These are phyloP conservation scores for Globisporangium cystogenes DNA, from an alignment of 352 stramenopile species.

Conservation along the genomic window DNA sequence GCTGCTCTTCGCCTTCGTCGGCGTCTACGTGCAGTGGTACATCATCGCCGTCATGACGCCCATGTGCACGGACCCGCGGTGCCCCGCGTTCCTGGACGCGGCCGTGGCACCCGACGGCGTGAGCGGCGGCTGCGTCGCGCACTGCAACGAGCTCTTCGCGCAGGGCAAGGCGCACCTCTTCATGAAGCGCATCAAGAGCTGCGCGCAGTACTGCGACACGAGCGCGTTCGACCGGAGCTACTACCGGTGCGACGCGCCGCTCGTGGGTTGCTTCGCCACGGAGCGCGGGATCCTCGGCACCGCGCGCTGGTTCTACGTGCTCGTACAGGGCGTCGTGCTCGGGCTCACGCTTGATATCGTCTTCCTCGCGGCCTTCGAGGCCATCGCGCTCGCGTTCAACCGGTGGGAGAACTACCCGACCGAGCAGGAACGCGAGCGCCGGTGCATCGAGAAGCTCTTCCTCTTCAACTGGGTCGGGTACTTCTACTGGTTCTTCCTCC, in stretches of 20 bases:
- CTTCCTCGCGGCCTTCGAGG: slow-evolving; percentile 59
- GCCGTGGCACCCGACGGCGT: background rate
- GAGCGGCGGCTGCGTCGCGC: slow-evolving; percentile 23
- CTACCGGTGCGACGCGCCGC: slow-evolving; percentile 41
- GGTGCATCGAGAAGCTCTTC: slow-evolving; percentile 57
- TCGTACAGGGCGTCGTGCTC: slow-evolving; percentile 54
- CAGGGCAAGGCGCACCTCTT: slow-evolving; percentile 41
- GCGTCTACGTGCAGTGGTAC: slow-evolving; percentile 64
- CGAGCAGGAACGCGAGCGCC: slow-evolving; percentile 42
- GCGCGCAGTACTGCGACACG: slow-evolving; percentile 36
- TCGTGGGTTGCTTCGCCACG: slow-evolving; percentile 47
- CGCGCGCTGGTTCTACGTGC: slow-evolving; percentile 59
- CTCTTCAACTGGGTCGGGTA: slow-evolving; percentile 72
- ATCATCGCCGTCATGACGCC: slow-evolving; percentile 67
- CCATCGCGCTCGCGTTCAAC: slow-evolving; percentile 46
- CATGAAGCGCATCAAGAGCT: slow-evolving; percentile 41
- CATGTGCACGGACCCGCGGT: slow-evolving; percentile 53
- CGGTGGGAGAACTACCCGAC: slow-evolving; percentile 62
- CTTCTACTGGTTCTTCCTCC: slow-evolving; percentile 68
- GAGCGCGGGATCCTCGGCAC: slow-evolving; percentile 51
- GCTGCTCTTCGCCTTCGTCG: slow-evolving; percentile 50
- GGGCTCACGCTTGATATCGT: slow-evolving; percentile 58
- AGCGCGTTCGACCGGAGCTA: slow-evolving; percentile 35
- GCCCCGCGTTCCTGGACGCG: slow-evolving; percentile 28
- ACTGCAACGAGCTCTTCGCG: slow-evolving; percentile 45